Conservation (phyloP, 768 basidiomycete species). For the Austroboletus eburneus region DNA sequence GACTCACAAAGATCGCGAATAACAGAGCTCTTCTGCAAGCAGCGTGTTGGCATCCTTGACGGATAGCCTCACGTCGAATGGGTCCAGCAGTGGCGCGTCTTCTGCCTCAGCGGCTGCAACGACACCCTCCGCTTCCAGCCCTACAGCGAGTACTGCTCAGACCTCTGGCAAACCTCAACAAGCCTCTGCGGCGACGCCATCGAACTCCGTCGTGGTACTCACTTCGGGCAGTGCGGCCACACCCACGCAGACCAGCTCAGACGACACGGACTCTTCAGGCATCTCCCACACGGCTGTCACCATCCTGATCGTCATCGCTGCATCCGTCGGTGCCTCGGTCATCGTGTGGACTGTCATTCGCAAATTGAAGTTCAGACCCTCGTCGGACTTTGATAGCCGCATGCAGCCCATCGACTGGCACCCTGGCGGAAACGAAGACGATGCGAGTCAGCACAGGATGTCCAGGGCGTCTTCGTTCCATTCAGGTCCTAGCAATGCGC, state of each 20-base stretch:
- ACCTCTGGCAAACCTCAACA: slow-evolving; percentile 14
- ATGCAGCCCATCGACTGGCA: slow-evolving; percentile 89
- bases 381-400: slow-evolving; percentile 75
- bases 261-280: slow-evolving; percentile 32
- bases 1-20: slow-evolving; percentile 1
- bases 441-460: slow-evolving; percentile 40
- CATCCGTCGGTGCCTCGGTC: slow-evolving; percentile 60
- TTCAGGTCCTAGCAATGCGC: slow-evolving; percentile 40
- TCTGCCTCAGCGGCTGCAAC: slow-evolving; percentile 17
- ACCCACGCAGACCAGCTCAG: slow-evolving; percentile 19
- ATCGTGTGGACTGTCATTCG: slow-evolving; percentile 88
- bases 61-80: slow-evolving; percentile 10
- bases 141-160: slow-evolving; percentile 12
- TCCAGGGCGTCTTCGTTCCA: slow-evolving; percentile 71
- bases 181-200: slow-evolving; percentile 34
- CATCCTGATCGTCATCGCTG: slow-evolving; percentile 65
- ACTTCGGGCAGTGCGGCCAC: slow-evolving; percentile 17
- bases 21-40: slow-evolving; percentile 14
- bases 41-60: slow-evolving; percentile 9
- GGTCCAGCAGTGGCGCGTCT: slow-evolving; percentile 16
- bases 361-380: slow-evolving; percentile 87
- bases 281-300: slow-evolving; percentile 46
- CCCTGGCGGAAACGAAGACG: slow-evolving; percentile 48
- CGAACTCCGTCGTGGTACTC: slow-evolving; percentile 49
- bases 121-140: slow-evolving; percentile 14